Evolutionary conservation across 371 early-diverging fungal genomes (phyloP).

Genomic region (Chytridiales sp.): DNA sequence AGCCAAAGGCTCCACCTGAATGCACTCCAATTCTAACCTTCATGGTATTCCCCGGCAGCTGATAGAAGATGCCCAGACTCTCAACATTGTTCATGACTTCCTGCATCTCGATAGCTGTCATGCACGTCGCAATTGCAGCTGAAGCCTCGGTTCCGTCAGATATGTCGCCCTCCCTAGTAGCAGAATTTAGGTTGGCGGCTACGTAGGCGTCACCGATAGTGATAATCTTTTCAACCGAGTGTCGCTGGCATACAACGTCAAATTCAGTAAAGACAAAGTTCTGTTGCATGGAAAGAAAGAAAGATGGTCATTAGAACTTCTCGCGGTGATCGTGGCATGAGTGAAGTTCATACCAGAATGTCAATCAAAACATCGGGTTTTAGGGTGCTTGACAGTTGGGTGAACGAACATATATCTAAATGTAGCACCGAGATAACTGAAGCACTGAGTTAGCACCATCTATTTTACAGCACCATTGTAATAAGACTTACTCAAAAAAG

Average conservation of each 20-base stretch:
- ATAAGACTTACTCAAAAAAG: too few relatives aligned
- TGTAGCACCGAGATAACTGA: conserved; percentile 6
- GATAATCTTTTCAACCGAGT: conserved; percentile 10
- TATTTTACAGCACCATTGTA: neutral
- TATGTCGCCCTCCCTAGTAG: too few relatives aligned
- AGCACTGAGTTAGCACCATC: conserved; percentile 2
- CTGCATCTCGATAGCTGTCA: conserved; percentile 8
- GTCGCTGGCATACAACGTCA: conserved; percentile 3
- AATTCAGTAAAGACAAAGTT: conserved; percentile 9
- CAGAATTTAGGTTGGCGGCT: conserved; percentile 5
- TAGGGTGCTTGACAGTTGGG: conserved; percentile 6
- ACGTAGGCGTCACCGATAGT: conserved; percentile 19
- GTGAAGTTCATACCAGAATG: conserved; percentile 3
- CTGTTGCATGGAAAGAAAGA: neutral
- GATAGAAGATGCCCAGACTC: neutral
- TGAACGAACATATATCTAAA: conserved; percentile 10
- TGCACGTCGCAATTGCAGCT: neutral
- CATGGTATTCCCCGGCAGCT: neutral
- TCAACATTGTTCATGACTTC: neutral
- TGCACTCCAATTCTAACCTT: conserved; percentile 6
- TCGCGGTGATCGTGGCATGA: neutral
- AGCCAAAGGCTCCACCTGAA: neutral
- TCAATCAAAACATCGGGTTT: neutral
- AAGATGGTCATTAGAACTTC: neutral
- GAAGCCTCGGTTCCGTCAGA: neutral